Base-by-base conservation (phyloP, 2,329 filamentous ascomycete genomes). In the Nemania bipapillata region DNA sequence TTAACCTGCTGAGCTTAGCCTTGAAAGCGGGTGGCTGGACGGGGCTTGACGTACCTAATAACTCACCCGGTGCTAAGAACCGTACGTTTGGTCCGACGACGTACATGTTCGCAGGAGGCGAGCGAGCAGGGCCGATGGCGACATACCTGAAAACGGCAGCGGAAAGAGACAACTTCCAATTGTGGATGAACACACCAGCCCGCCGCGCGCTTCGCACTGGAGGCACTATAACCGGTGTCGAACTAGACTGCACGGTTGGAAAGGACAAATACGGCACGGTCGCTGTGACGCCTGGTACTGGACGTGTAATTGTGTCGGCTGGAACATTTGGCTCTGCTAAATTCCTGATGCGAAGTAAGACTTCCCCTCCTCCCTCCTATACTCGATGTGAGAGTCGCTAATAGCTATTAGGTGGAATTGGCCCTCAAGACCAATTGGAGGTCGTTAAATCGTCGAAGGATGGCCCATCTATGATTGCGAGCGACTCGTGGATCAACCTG, bases 321-420 rank as follows among this genome's bases (percentile, higher is more conserved):
- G 91, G 91, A 57, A 83, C 90, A 2, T 91, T 93, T 68, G 90
- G 89, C 24, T 90, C 89, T 2, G 84, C 90, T 22, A 91, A 91
- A 79, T 83, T 93, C 57, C 84, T 93, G 4, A 83, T 92, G 79
- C 85, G 90, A 72, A 90, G 87, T 78, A 73, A 69, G 76, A 70
- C 20, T 28, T 4, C 6, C 8, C 17, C 32, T 26, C 20, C 22
- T 15, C 22, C 28, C 22, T 55, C 20, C 3, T n/a, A 11, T 2
- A 7, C 17, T 12, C 35, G 20, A 17, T n/a, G n/a, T n/a, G 8
- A 28, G n/a, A 20, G 35, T 24, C 11, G n/a, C 63, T 76, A 59
- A 75, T 47, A 2, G 1, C 8, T 28, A 37, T 30, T 47, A 78
- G 76, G 76, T 79, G 89, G 91, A 71, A 92, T 91, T 73, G 91